Base-by-base conservation (phyloP, 306 rosid species). In the Vachellia collinsii region DNA sequence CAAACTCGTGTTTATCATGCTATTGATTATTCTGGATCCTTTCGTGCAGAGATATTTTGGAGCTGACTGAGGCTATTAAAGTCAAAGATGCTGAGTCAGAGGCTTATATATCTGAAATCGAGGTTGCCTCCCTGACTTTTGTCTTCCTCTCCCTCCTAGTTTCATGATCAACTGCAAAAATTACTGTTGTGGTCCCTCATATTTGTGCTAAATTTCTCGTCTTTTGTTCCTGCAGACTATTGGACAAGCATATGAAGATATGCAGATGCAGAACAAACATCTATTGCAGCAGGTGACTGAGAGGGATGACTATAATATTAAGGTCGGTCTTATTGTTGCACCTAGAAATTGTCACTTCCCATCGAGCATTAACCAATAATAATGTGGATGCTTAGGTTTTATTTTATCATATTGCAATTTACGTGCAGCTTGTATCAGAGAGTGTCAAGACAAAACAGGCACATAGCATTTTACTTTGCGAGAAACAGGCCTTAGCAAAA, bases 221-320 rank as follows among this genome's bases (percentile, higher is more conserved):
- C 70, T 16, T 61, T 76, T 54, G n/a, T 72, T 84, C 84, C 37
- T 86, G 77, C 80, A 95, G 99, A 95, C 98, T 77, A 91, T 95
- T 82, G 94, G 99, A 81, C 98, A 95, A 88, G 99, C 99, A 72
- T 95, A 95, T 72, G 99, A 95, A 87, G 99, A 95, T 88, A 95
- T 95, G 99, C 99, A 93, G 91, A 93, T 92, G 19, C 99, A 95
- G 88, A 88, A 93, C 80, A 98, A 93, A 83, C 92, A 91, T 87
- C 88, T 95, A 78, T 78, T 91, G 87, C 91, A 91, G 84, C 97
- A 86, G 86, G 98, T 95, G 83, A 80, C 92, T 8, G 98, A 90
- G 88, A 93, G 99, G 90, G 99, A 95, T 84, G 99, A 95, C 83
- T 93, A 89, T 84, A 93, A 95, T 86, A 90, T 95, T 44, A 95